phyloP scores from a whole-genome alignment of 495 filamentous ascomycete genomes.

The Astrothelium macrocarpum region DNA sequence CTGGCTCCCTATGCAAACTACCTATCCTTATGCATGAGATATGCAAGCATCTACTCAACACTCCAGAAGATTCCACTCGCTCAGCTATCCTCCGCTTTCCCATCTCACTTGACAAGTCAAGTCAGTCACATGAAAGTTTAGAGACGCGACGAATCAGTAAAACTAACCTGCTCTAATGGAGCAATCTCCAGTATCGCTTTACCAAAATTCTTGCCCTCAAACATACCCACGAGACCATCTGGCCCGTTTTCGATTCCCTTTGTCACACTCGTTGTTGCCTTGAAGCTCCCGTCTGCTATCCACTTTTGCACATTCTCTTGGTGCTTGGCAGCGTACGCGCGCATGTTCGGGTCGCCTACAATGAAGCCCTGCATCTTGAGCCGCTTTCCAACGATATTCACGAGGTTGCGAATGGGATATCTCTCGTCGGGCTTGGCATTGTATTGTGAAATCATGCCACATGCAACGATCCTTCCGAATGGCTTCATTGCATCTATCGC shows the following conservation, averaged over 20 bases:
- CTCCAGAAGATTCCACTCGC: not conserved
- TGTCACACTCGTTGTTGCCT: conserved; percentile 58
- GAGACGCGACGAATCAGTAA: not conserved
- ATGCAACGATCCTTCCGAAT: conserved; percentile 60
- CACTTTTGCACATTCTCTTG: conserved; percentile 74
- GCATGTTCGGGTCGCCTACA: conserved; percentile 51
- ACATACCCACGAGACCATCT: conserved; percentile 76
- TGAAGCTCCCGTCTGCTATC: conserved; percentile 74
- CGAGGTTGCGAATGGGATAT: conserved; percentile 63
- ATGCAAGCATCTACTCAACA: not conserved
- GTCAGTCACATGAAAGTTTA: not conserved
- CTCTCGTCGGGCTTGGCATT: conserved; percentile 47
- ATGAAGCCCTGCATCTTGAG: conserved; percentile 71
- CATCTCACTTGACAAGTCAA: not conserved
- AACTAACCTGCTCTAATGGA: not conserved
- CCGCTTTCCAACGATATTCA: conserved; percentile 45
- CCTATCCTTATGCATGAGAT: too few relatives aligned
- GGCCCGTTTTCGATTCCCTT: conserved; percentile 75
- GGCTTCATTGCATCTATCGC: conserved; percentile 57
- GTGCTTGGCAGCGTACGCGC: conserved; percentile 64
- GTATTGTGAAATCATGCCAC: conserved; percentile 71
- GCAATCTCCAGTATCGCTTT: conserved; percentile 77
- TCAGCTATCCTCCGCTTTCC: not conserved
- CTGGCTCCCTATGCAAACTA: too few relatives aligned
- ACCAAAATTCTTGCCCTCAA: conserved; percentile 82